These are phyloP conservation scores for Auxenochlorella pyrenoidosa DNA, from an alignment of 139 green algal species.

Conservation along the genomic window DNA sequence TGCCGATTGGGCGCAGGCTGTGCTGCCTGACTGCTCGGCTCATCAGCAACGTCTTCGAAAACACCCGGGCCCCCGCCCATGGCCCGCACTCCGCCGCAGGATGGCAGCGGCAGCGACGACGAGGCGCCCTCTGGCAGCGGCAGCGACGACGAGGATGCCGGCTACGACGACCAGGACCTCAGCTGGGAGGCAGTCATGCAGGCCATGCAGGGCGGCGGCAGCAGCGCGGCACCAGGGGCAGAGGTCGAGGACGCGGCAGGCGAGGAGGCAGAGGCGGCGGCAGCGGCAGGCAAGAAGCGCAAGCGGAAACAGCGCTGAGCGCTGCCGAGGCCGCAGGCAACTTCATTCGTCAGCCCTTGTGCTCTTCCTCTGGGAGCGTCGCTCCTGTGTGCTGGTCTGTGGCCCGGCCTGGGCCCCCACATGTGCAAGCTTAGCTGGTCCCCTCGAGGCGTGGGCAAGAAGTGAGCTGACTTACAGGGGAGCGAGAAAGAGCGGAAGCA, in stretches of 20 bases:
- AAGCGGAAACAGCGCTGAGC: slow-evolving; percentile 29
- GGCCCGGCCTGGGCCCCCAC: too few species aligned
- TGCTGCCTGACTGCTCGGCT: background rate
- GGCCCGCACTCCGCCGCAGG: slow-evolving; percentile 15
- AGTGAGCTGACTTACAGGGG: background rate
- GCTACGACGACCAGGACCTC: slow-evolving; percentile 82
- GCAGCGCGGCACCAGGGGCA: background rate
- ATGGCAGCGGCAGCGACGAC: slow-evolving; percentile 41
- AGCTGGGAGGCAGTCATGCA: slow-evolving; percentile 91
- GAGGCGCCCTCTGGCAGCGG: slow-evolving; percentile 41
- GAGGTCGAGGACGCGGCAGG: background rate
- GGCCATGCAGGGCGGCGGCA: slow-evolving; percentile 57
- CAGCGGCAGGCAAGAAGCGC: slow-evolving; percentile 6
- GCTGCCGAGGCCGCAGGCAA: background rate
- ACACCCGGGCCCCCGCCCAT: too few species aligned
- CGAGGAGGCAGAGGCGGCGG: background rate
- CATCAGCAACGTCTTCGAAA: background rate
- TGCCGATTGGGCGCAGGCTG: background rate
- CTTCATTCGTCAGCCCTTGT: background rate
- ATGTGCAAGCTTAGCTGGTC: too few species aligned
- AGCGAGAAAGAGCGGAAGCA: background rate
- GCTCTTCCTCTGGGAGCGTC: too few species aligned
- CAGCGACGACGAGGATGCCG: slow-evolving; percentile 64
- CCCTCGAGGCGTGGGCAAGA: background rate
- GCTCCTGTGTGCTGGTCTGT: too few species aligned